Percentiles rank a stretch among this genome's conserved stretches.
Evolutionary conservation across 495 filamentous ascomycete species (phyloP).

Genomic region (Penicillium odoratum): DNA sequence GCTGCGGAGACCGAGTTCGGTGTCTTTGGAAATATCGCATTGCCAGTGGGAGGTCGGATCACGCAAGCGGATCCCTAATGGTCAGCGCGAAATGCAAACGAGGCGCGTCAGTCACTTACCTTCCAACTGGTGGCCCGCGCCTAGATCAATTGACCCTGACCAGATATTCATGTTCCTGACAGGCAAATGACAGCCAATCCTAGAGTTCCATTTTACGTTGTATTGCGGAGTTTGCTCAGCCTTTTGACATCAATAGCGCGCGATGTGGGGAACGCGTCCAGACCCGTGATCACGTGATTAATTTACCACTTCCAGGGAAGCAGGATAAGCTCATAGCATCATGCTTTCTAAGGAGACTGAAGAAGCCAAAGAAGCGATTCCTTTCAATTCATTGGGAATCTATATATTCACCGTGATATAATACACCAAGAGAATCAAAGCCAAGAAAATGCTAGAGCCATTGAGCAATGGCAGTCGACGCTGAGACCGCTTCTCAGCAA

Average conservation of each 20-base stretch:
- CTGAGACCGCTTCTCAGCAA: conserved; percentile 11
- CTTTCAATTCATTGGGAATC: conserved; percentile 1
- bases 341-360: neutral
- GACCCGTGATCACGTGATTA: conserved; percentile 1
- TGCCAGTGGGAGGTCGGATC: conserved; percentile 41
- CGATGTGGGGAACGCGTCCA: conserved; percentile 10
- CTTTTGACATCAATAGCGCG: conserved; percentile 7
- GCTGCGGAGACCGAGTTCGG: conserved; percentile 40
- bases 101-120: conserved; percentile 26
- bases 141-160: conserved; percentile 36
- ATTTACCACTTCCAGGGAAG: neutral
- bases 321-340: neutral
- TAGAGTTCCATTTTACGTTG: neutral
- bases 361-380: neutral
- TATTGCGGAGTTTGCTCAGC: neutral
- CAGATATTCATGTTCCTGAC: conserved; percentile 40
- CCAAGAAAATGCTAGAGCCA: conserved; percentile 21
- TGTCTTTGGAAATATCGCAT: conserved; percentile 38
- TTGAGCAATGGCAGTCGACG: conserved; percentile 15
- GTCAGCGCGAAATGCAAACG: conserved; percentile 18
- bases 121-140: conserved; percentile 33
- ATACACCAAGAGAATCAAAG: conserved; percentile 25
- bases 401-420: conserved; percentile 31
- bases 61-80: conserved; percentile 39
- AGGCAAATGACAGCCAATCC: neutral